Base-by-base conservation (phyloP, 2,329 filamentous ascomycete genomes). In the Curvularia lunata region DNA sequence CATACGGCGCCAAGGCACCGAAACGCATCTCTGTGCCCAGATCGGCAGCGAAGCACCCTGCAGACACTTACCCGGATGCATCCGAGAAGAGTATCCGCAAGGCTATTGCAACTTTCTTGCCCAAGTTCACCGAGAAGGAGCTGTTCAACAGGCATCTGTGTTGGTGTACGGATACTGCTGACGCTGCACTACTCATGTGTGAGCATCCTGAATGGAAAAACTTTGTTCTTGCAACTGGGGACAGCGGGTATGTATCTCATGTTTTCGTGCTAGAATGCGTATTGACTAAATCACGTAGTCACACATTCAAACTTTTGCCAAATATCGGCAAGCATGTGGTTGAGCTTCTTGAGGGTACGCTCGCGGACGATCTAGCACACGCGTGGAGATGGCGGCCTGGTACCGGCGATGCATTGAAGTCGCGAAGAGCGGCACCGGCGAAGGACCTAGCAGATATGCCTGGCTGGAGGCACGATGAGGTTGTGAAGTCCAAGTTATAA, bases 131-230 rank as follows among this genome's bases (percentile, higher is more conserved):
- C 3, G 63, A 70, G n/a, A 79, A 77, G 58, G 59, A 70, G 8
- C 69, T 79, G 1, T 79, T 81, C 49, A 79, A 79, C 50, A 79
- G 77, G 65, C 74, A 80, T 5, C 60, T 83, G 5, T 84, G 81
- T 74, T 88, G 86, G 85, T 86, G 88, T 69, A 83, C 83, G 45
- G 83, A 86, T 52, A 87, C 85, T 2, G 84, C 85, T 1, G 85
- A 83, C 48, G 85, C 88, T 67, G 85, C 88, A 64, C 84, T 87
- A 61, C 77, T 89, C 58, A 84, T 89, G 60, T 82, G 82, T 12
- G 74, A 73, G 48, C 80, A 84, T 68, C 82, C 85, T 5, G 70
- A 77, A 10, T 81, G 79, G 77, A 80, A 77, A 62, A 81, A 82
- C 54, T 77, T 82, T 48, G 71, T 81, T 19, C 59, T 81, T n/a